Base-by-base conservation (phyloP, 257 asterid species). In the Nicotiana tomentosiformis region DNA sequence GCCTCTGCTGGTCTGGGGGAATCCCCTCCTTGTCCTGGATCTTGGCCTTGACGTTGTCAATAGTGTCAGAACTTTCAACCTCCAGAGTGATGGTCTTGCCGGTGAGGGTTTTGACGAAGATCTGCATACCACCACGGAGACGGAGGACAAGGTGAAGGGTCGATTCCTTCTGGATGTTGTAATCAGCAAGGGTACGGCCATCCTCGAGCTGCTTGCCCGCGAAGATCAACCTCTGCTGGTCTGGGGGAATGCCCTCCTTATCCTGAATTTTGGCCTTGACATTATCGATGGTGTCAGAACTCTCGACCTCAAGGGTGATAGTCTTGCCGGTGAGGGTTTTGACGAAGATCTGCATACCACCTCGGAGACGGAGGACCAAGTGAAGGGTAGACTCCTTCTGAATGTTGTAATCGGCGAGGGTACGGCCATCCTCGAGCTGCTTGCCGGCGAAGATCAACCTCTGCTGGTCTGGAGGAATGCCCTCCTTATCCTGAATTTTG, bases 1-100 rank as follows among this genome's bases (percentile, higher is more conserved):
- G 32, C 89, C 97, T 91, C 92, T 93, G 97, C 90, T 93, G 97
- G 66, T 93, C 97, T 8, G 97, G 97, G 8, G 97, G 97, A n/a
- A 91, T 93, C 0, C 97, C 97, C 53, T 93, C 97, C 91, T 93
- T 93, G 64, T 93, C 97, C 26, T 91, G 97, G 55, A 93, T 93
- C 18, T 93, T 93, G 0, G 97, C 90, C 88, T 93, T 93, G 1
- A 93, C 97, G 0, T 93, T 93, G 43, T 93, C 97, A 3, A 93
- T 93, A 20, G 97, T 93, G 26, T 93, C 97, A 0, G 95, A 91
- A 82, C 94, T 90, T 49, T 93, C 97, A 0, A 93, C 97, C 81
- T 93, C 97, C 0, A 93, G 26, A 2, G 97, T 93, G 15, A 93
- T 93, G 2, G 97, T 93, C 82, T 93, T 93, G 0, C 97, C 96